Base-by-base conservation (phyloP, 2,329 filamentous ascomycete species). In the Raffaelea ambrosiae region DNA sequence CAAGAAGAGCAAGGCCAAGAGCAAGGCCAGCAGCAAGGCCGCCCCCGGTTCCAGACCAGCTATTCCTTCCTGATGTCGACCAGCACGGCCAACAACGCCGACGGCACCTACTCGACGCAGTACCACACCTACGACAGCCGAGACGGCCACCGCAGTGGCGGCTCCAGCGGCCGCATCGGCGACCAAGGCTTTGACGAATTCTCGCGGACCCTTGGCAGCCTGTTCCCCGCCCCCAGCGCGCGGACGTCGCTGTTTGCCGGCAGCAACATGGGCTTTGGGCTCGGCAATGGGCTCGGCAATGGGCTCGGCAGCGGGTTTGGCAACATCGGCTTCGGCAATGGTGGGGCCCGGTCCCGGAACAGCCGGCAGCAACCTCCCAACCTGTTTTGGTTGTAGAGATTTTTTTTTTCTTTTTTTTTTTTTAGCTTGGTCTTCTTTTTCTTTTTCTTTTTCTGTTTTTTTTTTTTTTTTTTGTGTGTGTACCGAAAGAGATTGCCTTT, bases 21-120 rank as follows among this genome's bases (percentile, higher is more conserved):
- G 7, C 35, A 38, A 14, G 18, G 18, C 35, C 39, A 18, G 11
- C 35, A 7, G 19, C 21, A 14, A 10, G 43, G 13, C 21, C n/a
- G n/a, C n/a, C 46, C 31, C 38, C 19, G 33, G 22, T 48, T 47
- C 44, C 42, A 42, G 14, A 19, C 40, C 14, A 46, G 43, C 46
- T 53, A 35, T n/a, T 48, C 51, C 3, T 51, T 83, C 71, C 77
- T 81, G 59, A 84, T 84, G 66, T 77, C 71, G 53, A 79, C 77
- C 2, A 63, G 69, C 42, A 26, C 9, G 20, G n/a, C 40, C 19
- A 38, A 40, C 18, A 26, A 14, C 16, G 26, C 18, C 22, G 29
- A 38, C 31, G 50, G 50, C n/a, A 31, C 47, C 2, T 52, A 46
- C 45, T 19, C 47, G 26, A 46, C 50, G 5, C 42, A 46, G 14